Conservation (phyloP, 768 basidiomycete genomes). For the Lentinula detonsa region DNA sequence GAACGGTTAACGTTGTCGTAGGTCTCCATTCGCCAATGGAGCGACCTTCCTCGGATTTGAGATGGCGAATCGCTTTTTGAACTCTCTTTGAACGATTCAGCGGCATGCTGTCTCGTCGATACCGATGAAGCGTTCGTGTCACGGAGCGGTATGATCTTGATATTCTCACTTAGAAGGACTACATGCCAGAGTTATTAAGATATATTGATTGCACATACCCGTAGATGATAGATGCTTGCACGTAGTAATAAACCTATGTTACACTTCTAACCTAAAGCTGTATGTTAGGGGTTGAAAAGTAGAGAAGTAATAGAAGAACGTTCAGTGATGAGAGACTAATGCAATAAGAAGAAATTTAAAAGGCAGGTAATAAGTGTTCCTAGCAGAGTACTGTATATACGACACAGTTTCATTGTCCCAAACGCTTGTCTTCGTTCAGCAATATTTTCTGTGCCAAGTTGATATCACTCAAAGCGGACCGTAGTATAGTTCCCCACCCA, state of each 20-base stretch:
- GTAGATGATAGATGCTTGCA: background rate
- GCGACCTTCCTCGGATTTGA: conserved; percentile 97
- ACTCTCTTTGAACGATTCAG: conserved; percentile 20
- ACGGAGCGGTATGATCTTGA: background rate
- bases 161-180: background rate
- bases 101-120: background rate
- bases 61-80: conserved; percentile 74
- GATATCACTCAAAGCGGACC: background rate
- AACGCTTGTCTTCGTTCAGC: background rate
- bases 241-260: background rate
- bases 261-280: too few species aligned
- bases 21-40: conserved; percentile 94
- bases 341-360: too few species aligned
- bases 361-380: too few species aligned
- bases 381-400: too few species aligned
- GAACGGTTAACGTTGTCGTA: conserved; percentile 21
- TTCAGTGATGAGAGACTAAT: background rate
- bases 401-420: background rate
- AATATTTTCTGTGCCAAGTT: background rate
- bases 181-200: background rate
- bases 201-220: background rate
- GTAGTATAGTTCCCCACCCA: background rate
- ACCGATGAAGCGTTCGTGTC: background rate
- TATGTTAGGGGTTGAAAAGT: too few species aligned
- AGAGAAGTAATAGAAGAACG: background rate